Evolutionary conservation across 352 stramenopile species (phyloP), one percentile per base, ranked within the genome.

Genomic region (Thraustochytrium striatum): DNA sequence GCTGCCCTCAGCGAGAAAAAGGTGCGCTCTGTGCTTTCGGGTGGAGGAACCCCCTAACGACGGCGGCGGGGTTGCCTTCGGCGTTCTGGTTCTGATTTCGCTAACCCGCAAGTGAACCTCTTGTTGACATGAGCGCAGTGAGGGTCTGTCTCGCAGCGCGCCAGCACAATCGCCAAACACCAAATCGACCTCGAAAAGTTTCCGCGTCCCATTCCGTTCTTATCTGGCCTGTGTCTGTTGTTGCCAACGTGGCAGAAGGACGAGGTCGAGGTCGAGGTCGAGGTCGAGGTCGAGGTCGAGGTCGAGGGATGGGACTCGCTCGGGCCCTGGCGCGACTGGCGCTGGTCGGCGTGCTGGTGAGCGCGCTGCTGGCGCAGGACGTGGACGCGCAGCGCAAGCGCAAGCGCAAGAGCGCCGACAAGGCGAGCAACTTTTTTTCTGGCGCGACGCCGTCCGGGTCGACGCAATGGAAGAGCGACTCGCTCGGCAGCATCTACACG

Each of bases 1-100:
- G 94, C 95, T 75, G 96, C 96, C 47, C 87, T 99, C 44, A 88
- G 90, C 72, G 91, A 96, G 62, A 87, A 75, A 32, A 75, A 75
- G 65, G 65, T 75, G 61, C 59, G 59, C 25, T 11, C 7, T 3
- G n/a, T 33, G 38, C 38, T 36, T 61, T n/a, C 32, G 7, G 9
- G 32, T 30, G 9, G 9, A 16, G 9, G 0, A 61, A 38, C 16
- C 28, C 55, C 8, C 16, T 30, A 0, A 61, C 55, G 11, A 36
- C 36, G 28, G 55, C 55, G 16, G 52, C 52, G 55, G 11, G 28
- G 52, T 59, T 59, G 52, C 52, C 52, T 28, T 59, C 19, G 52
- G 25, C 52, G 25, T 28, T 59, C 52, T 59, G 19, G 52, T 28
- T 11, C 35, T 52, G 35, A n/a, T n/a, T n/a, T n/a, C n/a, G n/a